Conservation (phyloP, 257 asterid genomes). For the Solanum neorickii region DNA sequence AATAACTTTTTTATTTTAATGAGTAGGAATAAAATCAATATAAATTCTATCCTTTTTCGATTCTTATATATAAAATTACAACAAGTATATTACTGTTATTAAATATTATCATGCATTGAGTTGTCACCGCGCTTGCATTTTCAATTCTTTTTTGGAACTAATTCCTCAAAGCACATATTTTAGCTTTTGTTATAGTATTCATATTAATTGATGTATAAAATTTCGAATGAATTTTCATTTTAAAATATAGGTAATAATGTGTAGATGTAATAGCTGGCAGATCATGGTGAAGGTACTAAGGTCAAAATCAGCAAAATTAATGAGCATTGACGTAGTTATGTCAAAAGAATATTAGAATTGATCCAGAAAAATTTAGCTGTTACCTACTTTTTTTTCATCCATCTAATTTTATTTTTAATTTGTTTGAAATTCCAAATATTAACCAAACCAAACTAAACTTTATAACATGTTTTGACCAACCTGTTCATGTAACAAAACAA, state of each 20-base stretch:
- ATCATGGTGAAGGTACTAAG: neutral
- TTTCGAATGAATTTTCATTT: neutral
- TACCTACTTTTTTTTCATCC: neutral
- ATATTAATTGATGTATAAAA: neutral
- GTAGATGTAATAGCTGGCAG: neutral
- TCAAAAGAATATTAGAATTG: neutral
- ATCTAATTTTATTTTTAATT: neutral
- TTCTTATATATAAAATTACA: neutral
- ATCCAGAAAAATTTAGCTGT: neutral
- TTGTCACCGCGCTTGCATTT: neutral
- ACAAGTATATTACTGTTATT: neutral
- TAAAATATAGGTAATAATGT: neutral
- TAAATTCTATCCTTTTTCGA: neutral
- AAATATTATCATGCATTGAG: neutral
- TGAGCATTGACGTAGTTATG: neutral
- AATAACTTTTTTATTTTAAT: accelerated
- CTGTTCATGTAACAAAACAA: neutral
- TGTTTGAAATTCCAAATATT: neutral
- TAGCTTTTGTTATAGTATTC: neutral
- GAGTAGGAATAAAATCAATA: neutral
- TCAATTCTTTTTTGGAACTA: neutral
- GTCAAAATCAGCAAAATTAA: neutral
- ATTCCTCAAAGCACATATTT: neutral
- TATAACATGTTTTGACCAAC: neutral
- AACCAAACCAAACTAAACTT: neutral